Base-by-base conservation (phyloP, 495 filamentous ascomycete genomes). In the Entonaema liquescens region DNA sequence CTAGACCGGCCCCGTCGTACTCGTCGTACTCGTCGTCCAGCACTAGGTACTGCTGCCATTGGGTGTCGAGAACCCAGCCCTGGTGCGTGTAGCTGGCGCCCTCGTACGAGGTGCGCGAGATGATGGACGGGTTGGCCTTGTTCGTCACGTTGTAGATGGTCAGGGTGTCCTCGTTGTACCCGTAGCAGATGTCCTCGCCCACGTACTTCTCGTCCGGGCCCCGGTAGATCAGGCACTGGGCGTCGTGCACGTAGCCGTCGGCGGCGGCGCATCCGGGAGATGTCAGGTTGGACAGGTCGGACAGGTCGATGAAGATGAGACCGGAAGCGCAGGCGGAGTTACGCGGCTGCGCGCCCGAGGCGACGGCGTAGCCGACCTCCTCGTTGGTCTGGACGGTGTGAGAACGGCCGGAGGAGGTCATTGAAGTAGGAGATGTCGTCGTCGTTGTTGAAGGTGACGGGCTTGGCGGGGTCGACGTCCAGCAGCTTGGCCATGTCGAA, bases 1-100 rank as follows among this genome's bases (percentile, higher is more conserved):
- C 85, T 8, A 80, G 82, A 2, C 81, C 85, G 21, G 75, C 75
- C 15, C 62, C 47, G 68, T 87, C 79, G 59, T 73, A 65, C 78
- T 90, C 88, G 71, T 90, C 88, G 70, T 83, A 81, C 74, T 90
- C 88, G 76, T 89, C 88, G 68, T 90, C 88, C 23, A 88, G 77
- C 19, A 90, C 79, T 9, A 90, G 82, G 73, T 80, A 89, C 56
- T 83, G 73, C 67, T 88, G 85, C 72, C 82, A 80, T 13, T 82
- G 59, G n/a, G 68, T 66, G 67, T 89, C 84, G 13, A 88, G 79
- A 0, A 90, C 76, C 84, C 84, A 88, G 28, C 88, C 88, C 78
- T 90, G 88, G 77, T 89, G 88, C 1, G 86, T 87, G 77, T 90
- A 90, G 12, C 81, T 67, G 21, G 83, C 84, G 35, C 88, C 88